Conservation (phyloP, 2,329 filamentous ascomycete genomes). For the Claviceps spartinae region DNA sequence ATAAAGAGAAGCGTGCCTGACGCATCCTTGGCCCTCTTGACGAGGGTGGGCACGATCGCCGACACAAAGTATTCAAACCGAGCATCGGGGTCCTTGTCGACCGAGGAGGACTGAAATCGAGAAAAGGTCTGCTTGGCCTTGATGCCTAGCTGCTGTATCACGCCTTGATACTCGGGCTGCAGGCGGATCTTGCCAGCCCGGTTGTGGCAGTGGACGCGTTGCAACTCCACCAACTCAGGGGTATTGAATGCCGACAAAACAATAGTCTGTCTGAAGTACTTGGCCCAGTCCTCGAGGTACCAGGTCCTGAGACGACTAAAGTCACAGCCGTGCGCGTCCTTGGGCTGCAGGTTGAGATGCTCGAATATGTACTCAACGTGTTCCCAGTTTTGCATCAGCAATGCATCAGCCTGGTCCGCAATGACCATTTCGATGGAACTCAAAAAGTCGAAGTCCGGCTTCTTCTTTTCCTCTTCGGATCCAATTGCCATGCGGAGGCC, state of each 20-base stretch:
- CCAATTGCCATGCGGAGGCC: conserved; percentile 86
- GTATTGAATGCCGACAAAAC: conserved; percentile 72
- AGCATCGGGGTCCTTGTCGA: conserved; percentile 67
- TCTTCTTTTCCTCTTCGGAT: conserved; percentile 49
- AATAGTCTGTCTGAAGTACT: conserved; percentile 72
- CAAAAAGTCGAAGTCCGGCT: conserved; percentile 74
- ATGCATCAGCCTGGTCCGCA: conserved; percentile 81
- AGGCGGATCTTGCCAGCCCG: conserved; percentile 67
- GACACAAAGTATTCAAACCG: conserved; percentile 86
- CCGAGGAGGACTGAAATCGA: conserved; percentile 60
- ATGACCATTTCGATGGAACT: conserved; percentile 86
- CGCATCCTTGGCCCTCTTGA: conserved; percentile 50
- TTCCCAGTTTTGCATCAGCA: conserved; percentile 98
- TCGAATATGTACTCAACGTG: conserved; percentile 86
- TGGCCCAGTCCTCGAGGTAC: conserved; percentile 83
- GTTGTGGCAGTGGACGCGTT: conserved; percentile 65
- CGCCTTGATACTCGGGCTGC: conserved; percentile 53
- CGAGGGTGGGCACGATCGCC: conserved; percentile 62
- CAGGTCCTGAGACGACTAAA: conserved; percentile 80
- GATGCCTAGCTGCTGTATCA: conserved; percentile 59
- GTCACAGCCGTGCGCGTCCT: conserved; percentile 82
- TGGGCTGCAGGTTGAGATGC: conserved; percentile 81
- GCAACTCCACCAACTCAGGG: conserved; percentile 72
- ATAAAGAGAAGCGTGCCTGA: conserved; percentile 75
- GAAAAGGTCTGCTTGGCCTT: conserved; percentile 79